Percentiles rank a stretch among this genome's conserved stretches.
These are phyloP conservation scores for Cyberlindnera euphorbiiphila DNA, from an alignment of 805 yeast genomes.

Conservation along the genomic window DNA sequence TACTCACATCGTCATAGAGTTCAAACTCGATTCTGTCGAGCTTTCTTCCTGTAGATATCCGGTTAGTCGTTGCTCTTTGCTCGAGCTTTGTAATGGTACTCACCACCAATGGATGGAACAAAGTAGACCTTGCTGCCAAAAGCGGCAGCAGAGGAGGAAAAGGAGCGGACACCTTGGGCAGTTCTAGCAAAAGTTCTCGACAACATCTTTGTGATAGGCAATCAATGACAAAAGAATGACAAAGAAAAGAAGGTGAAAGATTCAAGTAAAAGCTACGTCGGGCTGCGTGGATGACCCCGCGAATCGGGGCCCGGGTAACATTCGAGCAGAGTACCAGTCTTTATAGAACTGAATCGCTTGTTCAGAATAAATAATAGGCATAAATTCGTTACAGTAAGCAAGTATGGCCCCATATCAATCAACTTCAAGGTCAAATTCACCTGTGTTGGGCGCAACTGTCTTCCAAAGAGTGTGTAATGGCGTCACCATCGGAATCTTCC, in stretches of 20 bases:
- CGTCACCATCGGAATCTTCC: neutral
- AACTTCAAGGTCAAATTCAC: conserved; percentile 5
- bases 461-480: conserved; percentile 6
- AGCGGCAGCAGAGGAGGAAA: conserved; percentile 23
- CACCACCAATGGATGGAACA: conserved; percentile 52
- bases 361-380: too few species aligned
- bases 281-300: too few species aligned
- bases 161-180: conserved; percentile 18
- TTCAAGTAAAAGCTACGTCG: too few species aligned
- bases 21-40: conserved; percentile 37
- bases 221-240: neutral
- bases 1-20: conserved; percentile 28
- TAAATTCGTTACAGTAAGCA: neutral
- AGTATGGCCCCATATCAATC: conserved; percentile 1
- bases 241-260: neutral
- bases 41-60: conserved; percentile 28
- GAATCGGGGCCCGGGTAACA: too few species aligned
- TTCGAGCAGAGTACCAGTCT: too few species aligned
- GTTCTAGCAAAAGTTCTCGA: conserved; percentile 18
- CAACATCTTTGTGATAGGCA: conserved; percentile 17
- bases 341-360: too few species aligned
- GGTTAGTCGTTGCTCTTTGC: too few species aligned
- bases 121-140: conserved; percentile 51
- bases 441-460: neutral
- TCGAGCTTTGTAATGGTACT: conserved; percentile 2